Evolutionary conservation across 2,329 filamentous ascomycete species (phyloP).

Genomic region (Polytolypa hystricis): DNA sequence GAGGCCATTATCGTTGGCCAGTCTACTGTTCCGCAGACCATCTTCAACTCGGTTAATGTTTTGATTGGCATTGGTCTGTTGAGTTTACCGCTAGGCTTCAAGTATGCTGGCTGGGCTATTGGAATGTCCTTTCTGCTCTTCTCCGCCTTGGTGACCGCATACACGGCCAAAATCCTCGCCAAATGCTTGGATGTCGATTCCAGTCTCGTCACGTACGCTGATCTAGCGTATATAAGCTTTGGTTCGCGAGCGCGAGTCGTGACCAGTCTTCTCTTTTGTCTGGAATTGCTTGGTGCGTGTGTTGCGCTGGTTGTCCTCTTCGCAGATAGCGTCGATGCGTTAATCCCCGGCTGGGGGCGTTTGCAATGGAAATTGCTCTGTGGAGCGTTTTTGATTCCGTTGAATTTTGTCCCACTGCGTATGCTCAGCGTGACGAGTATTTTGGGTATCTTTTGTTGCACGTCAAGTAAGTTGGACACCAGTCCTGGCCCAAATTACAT

Average conservation of each 20-base stretch:
- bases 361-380: constrained; percentile 78
- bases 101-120: constrained; percentile 78
- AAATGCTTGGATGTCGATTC: constrained; percentile 81
- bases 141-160: constrained; percentile 65
- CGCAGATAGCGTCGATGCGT: constrained; percentile 70
- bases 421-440: constrained; percentile 83
- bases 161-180: constrained; percentile 74
- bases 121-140: constrained; percentile 65
- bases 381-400: constrained; percentile 62
- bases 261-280: constrained; percentile 73
- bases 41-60: constrained; percentile 94
- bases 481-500: no score
- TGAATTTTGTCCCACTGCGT: constrained; percentile 75
- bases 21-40: constrained; percentile 88
- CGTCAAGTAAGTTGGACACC: constrained; percentile 70
- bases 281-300: constrained; percentile 79
- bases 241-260: constrained; percentile 69
- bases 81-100: constrained; percentile 76
- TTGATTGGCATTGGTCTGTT: constrained; percentile 83
- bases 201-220: constrained; percentile 84
- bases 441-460: constrained; percentile 80
- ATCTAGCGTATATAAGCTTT: constrained; percentile 84
- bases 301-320: constrained; percentile 90
- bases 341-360: constrained; percentile 61
- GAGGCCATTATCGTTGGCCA: constrained; percentile 79